These are phyloP conservation scores for Fusarium mangiferae DNA, from an alignment of 2,329 filamentous ascomycete genomes.

Conservation along the genomic window DNA sequence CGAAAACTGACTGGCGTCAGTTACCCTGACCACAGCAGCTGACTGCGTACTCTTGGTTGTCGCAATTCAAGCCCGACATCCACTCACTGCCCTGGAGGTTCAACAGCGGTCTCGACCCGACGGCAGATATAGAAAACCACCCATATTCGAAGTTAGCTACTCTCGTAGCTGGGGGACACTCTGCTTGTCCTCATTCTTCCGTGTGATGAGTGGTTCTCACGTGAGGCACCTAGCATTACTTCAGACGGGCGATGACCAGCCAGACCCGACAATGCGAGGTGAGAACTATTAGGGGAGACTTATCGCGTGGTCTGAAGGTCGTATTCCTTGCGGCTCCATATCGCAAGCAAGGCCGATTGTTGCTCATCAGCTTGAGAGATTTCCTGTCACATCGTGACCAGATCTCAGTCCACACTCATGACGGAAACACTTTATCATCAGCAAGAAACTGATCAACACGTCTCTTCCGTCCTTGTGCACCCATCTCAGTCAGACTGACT, in stretches of 20 bases:
- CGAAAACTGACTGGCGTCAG: not conserved
- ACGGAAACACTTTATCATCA: slow-evolving; percentile 39
- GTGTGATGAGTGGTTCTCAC: too few species aligned
- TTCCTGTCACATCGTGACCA: not conserved
- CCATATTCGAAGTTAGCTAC: not conserved
- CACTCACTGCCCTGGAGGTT: not conserved
- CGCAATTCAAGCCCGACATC: too few species aligned
- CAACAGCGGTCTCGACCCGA: not conserved
- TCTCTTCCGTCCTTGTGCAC: slow-evolving; percentile 36
- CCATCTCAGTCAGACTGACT: slow-evolving; percentile 18
- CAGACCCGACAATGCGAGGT: not conserved
- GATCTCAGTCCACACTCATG: slow-evolving; percentile 7
- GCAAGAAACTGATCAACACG: slow-evolving; percentile 43
- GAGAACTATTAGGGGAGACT: too few species aligned
- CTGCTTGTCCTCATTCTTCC: not conserved
- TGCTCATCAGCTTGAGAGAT: not conserved
- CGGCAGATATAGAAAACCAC: not conserved
- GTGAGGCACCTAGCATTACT: not conserved
- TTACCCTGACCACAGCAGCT: slow-evolving; percentile 43
- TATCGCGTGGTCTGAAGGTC: too few species aligned
- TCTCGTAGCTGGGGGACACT: not conserved
- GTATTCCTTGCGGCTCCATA: too few species aligned
- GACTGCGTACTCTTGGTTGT: slow-evolving; percentile 46
- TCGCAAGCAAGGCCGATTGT: too few species aligned
- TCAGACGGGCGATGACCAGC: not conserved